phyloP scores from a whole-genome alignment of 1,284 basidiomycete species.

The Tilletia indica region DNA sequence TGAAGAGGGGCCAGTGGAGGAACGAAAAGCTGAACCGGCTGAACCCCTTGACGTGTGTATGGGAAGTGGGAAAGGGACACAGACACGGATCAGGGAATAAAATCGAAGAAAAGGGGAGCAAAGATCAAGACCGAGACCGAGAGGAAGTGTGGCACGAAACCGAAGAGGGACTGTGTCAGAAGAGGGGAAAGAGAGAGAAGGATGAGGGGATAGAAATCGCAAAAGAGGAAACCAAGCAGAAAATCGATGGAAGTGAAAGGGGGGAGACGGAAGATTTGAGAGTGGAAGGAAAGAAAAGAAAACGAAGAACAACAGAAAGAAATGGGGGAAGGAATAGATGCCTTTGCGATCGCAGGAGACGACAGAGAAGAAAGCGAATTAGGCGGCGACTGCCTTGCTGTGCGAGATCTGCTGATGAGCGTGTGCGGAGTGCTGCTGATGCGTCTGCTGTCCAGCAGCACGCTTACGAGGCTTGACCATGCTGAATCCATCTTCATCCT shows the following conservation, averaged over 20 bases:
- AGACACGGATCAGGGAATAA: too few species aligned
- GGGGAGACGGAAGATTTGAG: neutral
- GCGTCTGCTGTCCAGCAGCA: constrained; percentile 1
- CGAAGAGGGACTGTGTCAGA: neutral
- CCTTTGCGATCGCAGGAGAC: neutral
- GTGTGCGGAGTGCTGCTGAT: neutral
- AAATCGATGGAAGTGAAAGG: neutral
- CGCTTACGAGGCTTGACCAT: constrained; percentile 14
- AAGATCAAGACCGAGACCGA: too few species aligned
- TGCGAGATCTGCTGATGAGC: constrained; percentile 13
- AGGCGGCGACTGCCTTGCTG: constrained; percentile 14
- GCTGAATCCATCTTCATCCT: constrained; percentile 17
- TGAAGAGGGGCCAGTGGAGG: too few species aligned
- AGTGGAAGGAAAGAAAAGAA: neutral
- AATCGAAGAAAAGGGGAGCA: too few species aligned
- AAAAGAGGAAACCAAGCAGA: neutral
- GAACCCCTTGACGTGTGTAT: too few species aligned
- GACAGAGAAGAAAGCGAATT: neutral
- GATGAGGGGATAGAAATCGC: neutral
- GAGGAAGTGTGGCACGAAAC: too few species aligned
- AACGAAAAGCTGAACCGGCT: too few species aligned
- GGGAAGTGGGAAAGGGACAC: too few species aligned
- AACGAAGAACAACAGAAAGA: neutral
- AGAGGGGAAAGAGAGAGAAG: neutral
- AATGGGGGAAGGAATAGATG: neutral